Percentiles rank a stretch among this genome's conserved stretches.
These are phyloP conservation scores for Globisporangium splendens DNA, from an alignment of 352 stramenopile species.

Conservation along the genomic window DNA sequence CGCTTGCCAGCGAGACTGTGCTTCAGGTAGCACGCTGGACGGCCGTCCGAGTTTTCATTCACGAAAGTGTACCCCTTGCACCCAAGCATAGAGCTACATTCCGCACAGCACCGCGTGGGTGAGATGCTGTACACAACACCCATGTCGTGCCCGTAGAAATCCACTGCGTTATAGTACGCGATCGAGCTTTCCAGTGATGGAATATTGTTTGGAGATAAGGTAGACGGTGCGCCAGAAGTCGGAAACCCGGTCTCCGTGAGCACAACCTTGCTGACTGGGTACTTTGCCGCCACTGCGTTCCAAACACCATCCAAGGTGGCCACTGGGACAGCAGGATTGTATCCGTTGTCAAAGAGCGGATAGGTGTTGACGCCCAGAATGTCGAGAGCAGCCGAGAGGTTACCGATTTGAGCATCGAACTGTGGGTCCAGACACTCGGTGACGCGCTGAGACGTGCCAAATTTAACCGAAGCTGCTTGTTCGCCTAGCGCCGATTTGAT, in stretches of 20 bases:
- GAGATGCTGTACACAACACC: conserved; percentile 18
- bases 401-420: conserved; percentile 8
- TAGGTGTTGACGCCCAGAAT: conserved; percentile 40
- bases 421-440: conserved; percentile 21
- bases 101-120: conserved; percentile 23
- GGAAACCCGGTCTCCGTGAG: conserved; percentile 29
- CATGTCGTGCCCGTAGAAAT: conserved; percentile 47
- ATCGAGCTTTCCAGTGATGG: conserved; percentile 12
- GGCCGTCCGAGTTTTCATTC: conserved; percentile 27
- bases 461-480: conserved; percentile 11
- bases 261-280: conserved; percentile 16
- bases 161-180: conserved; percentile 27
- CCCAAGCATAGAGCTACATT: conserved; percentile 22
- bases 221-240: conserved; percentile 10
- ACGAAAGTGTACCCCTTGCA: conserved; percentile 38
- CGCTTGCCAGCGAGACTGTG: conserved; percentile 7
- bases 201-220: not conserved
- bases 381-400: conserved; percentile 20
- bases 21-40: conserved; percentile 38
- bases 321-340: conserved; percentile 13
- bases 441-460: conserved; percentile 30
- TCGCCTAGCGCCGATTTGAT: conserved; percentile 13
- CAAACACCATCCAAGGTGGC: conserved; percentile 17
- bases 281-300: conserved; percentile 17
- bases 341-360: conserved; percentile 26